phyloP scores from a whole-genome alignment of 306 rosid genomes.

The Quercus rubra region DNA sequence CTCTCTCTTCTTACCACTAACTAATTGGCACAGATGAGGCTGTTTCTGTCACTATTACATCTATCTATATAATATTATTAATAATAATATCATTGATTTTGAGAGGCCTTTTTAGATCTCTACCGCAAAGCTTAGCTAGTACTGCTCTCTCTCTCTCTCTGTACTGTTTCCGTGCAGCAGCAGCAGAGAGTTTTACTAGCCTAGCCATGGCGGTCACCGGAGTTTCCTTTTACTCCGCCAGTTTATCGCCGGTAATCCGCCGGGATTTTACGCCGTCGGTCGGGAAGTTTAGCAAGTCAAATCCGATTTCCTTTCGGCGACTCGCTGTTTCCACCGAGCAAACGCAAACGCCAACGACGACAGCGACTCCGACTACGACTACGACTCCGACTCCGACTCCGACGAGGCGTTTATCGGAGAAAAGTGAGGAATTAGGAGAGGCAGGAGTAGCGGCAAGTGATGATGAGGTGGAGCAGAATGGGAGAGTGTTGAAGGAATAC shows the following conservation, averaged over 20 bases:
- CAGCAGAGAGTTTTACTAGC: neutral
- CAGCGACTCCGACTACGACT: neutral
- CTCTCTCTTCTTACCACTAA: too few species aligned
- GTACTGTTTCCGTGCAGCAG: too few species aligned
- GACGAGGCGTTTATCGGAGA: neutral
- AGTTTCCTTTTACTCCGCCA: slow-evolving; percentile 18
- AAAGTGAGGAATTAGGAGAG: neutral
- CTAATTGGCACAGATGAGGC: too few species aligned
- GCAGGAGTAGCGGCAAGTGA: neutral
- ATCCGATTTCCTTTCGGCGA: slow-evolving; percentile 5
- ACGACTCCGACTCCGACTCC: neutral
- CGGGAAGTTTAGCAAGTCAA: neutral
- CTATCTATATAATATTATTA: too few species aligned
- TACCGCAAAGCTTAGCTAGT: neutral
- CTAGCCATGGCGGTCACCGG: slow-evolving; percentile 45
- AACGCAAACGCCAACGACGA: neutral
- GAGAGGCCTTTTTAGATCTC: too few species aligned
- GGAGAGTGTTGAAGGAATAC: slow-evolving; percentile 35
- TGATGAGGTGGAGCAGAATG: slow-evolving; percentile 7
- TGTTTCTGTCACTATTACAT: too few species aligned
- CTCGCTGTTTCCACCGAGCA: slow-evolving; percentile 34
- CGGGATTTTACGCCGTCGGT: neutral
- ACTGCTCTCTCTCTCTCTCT: neutral
- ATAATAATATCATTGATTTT: too few species aligned
- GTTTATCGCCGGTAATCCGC: slow-evolving; percentile 16